Percentiles rank a stretch among this genome's conserved stretches.
These are phyloP conservation scores for Spergularia marina DNA, from an alignment of 148 eudicot genomes.

Conservation along the genomic window DNA sequence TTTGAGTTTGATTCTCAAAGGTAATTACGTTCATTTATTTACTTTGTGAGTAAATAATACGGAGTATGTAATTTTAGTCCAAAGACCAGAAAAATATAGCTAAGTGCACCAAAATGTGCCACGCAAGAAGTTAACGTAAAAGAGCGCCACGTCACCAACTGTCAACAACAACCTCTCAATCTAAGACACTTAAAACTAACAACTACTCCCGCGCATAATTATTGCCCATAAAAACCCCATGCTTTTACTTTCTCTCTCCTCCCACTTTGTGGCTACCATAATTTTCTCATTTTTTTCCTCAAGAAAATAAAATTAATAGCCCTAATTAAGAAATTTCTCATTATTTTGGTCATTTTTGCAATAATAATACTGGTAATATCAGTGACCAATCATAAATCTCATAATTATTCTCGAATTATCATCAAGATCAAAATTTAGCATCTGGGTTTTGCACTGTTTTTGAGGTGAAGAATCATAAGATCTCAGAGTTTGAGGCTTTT, in stretches of 20 bases:
- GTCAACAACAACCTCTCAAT: conserved; percentile 4
- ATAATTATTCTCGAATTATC: neutral
- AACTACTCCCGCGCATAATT: neutral
- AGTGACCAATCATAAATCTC: neutral
- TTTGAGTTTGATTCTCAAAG: too few species aligned
- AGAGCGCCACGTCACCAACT: conserved; percentile 1
- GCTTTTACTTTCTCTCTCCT: conserved; percentile 11
- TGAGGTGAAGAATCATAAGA: neutral
- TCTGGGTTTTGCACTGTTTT: conserved; percentile 18
- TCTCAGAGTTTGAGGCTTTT: conserved; percentile 14
- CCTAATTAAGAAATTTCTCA: neutral
- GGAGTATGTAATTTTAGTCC: too few species aligned
- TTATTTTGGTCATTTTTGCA: neutral
- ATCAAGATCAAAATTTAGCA: conserved; percentile 17
- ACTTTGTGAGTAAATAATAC: too few species aligned
- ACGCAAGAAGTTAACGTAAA: neutral
- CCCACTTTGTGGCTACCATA: conserved; percentile 25
- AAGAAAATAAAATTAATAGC: neutral
- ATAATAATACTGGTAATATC: neutral
- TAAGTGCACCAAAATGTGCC: conserved; percentile 11
- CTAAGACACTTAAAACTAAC: neutral
- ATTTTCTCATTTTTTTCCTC: conserved; percentile 6
- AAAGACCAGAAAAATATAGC: neutral
- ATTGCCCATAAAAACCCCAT: neutral
- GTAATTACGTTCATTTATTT: too few species aligned